A percentile compares a stretch with the other conserved stretches of the same genome.
phyloP scores from a whole-genome alignment of 2,329 filamentous ascomycete species.

The Trichoderma asperellum region DNA sequence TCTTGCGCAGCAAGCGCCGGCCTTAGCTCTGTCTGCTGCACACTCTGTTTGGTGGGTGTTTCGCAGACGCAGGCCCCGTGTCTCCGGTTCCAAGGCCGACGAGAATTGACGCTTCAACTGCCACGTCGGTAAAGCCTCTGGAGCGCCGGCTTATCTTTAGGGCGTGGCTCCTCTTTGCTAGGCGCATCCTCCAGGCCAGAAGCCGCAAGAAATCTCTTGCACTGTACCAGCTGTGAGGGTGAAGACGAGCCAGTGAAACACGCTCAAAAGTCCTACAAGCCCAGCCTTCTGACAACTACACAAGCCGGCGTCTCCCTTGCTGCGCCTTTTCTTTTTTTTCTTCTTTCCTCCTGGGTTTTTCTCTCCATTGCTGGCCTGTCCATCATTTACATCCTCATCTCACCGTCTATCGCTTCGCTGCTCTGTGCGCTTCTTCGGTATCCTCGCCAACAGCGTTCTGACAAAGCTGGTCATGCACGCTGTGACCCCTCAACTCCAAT shows the following conservation, averaged over 20 bases:
- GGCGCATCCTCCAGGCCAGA: constrained; percentile 16
- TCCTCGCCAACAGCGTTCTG: constrained; percentile 21
- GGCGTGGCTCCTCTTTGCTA: constrained; percentile 15
- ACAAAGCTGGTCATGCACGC: constrained; percentile 30
- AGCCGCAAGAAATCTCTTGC: neutral
- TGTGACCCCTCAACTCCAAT: constrained; percentile 31
- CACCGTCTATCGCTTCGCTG: neutral
- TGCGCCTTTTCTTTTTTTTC: constrained; percentile 24
- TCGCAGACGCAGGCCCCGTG: constrained; percentile 21
- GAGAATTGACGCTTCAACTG: constrained; percentile 13
- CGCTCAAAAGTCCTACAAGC: constrained; percentile 24
- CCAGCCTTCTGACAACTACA: constrained; percentile 22
- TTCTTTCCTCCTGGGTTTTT: neutral
- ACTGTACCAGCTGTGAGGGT: constrained; percentile 12
- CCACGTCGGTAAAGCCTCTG: constrained; percentile 6
- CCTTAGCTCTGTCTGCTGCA: constrained; percentile 22
- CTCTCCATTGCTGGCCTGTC: neutral
- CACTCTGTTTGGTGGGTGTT: constrained; percentile 16
- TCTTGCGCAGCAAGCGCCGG: constrained; percentile 23
- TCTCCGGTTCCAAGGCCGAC: constrained; percentile 1
- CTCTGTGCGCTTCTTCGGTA: neutral
- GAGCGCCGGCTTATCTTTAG: constrained; percentile 9
- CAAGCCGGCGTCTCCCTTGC: constrained; percentile 13
- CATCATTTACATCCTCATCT: neutral
- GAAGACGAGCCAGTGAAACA: constrained; percentile 8